Evolutionary conservation across 108 stramenopile species (phyloP).

Genomic region (Discostella stelligeroides): DNA sequence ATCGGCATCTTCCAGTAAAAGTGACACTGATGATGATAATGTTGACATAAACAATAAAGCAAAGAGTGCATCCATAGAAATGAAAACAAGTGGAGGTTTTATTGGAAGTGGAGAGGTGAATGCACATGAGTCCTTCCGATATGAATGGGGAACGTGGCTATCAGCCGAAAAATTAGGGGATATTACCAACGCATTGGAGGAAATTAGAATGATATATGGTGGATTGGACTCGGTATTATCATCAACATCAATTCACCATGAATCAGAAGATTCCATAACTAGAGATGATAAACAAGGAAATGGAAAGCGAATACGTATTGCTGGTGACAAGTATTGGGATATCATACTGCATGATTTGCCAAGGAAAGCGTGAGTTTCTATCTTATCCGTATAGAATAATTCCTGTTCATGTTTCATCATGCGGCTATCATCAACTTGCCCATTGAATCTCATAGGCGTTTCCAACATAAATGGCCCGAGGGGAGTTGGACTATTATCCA

Average conservation of each 20-base stretch:
- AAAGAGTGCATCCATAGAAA: background rate
- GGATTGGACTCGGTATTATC: conserved; percentile 45
- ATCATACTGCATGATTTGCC: conserved; percentile 76
- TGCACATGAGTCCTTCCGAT: conserved; percentile 54
- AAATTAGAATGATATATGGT: conserved; percentile 46
- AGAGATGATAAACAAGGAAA: conserved; percentile 15
- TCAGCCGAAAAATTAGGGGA: conserved; percentile 43
- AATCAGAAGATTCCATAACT: background rate
- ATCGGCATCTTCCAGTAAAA: background rate
- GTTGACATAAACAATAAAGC: no score
- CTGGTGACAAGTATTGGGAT: conserved; percentile 76
- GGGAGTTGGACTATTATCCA: conserved; percentile 76
- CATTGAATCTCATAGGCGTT: no score
- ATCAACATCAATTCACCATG: conserved; percentile 9
- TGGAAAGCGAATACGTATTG: conserved; percentile 51
- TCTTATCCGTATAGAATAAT: no score
- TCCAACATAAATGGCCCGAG: conserved; percentile 63
- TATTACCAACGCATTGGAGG: conserved; percentile 60
- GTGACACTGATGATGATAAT: no score
- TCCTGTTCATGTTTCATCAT: no score
- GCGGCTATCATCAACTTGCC: no score
- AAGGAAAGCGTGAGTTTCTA: conserved; percentile 34
- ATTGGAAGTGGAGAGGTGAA: background rate
- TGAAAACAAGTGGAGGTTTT: conserved; percentile 15
- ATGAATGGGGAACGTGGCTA: conserved; percentile 80